Conservation (phyloP, 305 asterid genomes). For the Fraxinus albicans region DNA sequence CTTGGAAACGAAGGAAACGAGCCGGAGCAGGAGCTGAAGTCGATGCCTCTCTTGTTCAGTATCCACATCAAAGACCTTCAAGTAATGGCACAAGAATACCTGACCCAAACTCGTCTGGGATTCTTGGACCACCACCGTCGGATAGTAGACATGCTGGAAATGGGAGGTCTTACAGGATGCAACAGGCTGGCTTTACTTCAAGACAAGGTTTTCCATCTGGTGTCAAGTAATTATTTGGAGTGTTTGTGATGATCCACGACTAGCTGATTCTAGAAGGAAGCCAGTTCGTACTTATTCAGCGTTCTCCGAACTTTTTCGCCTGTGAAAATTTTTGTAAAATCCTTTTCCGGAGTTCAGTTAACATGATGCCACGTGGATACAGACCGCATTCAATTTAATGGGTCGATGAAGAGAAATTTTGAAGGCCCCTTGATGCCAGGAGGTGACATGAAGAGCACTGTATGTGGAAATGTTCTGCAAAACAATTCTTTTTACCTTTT, state of each 20-base stretch:
- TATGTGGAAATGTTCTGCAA: conserved; percentile 31
- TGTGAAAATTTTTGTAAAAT: conserved; percentile 38
- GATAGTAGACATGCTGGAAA: conserved; percentile 62
- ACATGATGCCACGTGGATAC: conserved; percentile 31
- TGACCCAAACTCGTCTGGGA: conserved; percentile 72
- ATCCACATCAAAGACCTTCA: conserved; percentile 54
- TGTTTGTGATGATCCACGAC: conserved; percentile 20
- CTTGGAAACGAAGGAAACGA: conserved; percentile 94
- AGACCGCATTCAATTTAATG: conserved; percentile 23
- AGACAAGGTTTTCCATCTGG: conserved; percentile 72
- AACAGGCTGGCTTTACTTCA: conserved; percentile 54
- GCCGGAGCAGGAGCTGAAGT: conserved; percentile 47
- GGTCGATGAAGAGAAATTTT: conserved; percentile 31
- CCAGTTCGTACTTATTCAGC: conserved; percentile 24
- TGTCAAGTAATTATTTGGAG: conserved; percentile 42
- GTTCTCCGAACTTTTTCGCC: conserved; percentile 23
- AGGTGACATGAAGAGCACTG: conserved; percentile 35
- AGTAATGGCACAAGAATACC: conserved; percentile 60
- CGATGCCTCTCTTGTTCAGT: conserved; percentile 61
- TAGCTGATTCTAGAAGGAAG: conserved; percentile 21
- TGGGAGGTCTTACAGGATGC: conserved; percentile 72
- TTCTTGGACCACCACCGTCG: conserved; percentile 89
- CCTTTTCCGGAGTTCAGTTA: conserved; percentile 26
- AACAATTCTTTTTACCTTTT: conserved; percentile 36
- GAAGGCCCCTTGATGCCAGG: conserved; percentile 33